Evolutionary conservation across 2,329 filamentous ascomycete species (phyloP).

Genomic region (Leptographium radiaticola): DNA sequence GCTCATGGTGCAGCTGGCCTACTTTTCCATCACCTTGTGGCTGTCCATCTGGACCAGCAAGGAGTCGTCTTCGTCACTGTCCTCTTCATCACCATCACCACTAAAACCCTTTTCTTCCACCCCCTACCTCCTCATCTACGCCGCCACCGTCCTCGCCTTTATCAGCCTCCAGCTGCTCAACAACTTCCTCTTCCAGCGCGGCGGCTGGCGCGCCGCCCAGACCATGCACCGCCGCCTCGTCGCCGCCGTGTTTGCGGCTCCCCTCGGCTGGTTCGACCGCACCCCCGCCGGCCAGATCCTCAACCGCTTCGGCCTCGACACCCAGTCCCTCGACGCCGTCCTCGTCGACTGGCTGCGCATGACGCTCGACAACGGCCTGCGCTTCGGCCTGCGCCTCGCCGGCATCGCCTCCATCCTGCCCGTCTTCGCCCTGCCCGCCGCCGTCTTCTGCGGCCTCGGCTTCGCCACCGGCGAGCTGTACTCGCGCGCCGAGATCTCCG

Average conservation of each 20-base stretch:
- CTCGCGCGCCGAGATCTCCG: constrained; percentile 27
- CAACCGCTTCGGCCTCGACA: constrained; percentile 90
- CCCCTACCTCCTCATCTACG: constrained; percentile 2
- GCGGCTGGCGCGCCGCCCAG: constrained; percentile 61
- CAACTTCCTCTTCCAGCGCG: constrained; percentile 16
- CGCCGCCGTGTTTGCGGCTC: constrained; percentile 63
- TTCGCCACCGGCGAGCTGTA: constrained; percentile 29
- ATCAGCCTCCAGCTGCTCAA: constrained; percentile 8
- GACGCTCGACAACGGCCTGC: constrained; percentile 2
- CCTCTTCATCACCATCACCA: background rate
- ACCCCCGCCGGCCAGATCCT: constrained; percentile 85
- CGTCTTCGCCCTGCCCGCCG: constrained; percentile 28
- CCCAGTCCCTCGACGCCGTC: constrained; percentile 60
- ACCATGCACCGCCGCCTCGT: constrained; percentile 66
- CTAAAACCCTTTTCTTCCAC: too few species aligned
- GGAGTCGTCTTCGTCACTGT: background rate
- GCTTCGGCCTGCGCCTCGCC: constrained; percentile 18
- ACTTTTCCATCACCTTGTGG: constrained; percentile 13
- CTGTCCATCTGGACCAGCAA: constrained; percentile 11
- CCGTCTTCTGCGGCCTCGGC: constrained; percentile 23
- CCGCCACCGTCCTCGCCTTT: background rate
- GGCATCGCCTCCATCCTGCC: constrained; percentile 29
- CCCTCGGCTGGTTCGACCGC: constrained; percentile 79
- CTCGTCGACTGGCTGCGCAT: constrained; percentile 3
- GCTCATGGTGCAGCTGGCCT: constrained; percentile 13